Evolutionary conservation across 1,284 basidiomycete species (phyloP).

Genomic region (Pascua sp.): DNA sequence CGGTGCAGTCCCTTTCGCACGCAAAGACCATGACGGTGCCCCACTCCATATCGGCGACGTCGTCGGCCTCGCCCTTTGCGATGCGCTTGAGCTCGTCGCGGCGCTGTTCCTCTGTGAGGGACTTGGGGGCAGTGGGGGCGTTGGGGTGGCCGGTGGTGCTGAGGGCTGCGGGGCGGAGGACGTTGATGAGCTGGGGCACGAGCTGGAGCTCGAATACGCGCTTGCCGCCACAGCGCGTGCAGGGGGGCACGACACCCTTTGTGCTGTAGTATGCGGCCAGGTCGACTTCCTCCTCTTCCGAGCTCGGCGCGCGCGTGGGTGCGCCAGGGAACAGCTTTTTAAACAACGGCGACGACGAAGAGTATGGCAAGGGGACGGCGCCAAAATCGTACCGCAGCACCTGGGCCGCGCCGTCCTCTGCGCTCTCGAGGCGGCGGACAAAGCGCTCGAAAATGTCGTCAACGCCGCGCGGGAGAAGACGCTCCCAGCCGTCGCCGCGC

Average conservation of each 20-base stretch:
- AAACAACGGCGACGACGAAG: constrained; percentile 40
- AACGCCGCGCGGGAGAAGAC: constrained; percentile 40
- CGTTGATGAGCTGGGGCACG: constrained; percentile 45
- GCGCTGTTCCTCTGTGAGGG: constrained; percentile 38
- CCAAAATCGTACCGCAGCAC: constrained; percentile 50
- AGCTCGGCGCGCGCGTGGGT: constrained; percentile 18
- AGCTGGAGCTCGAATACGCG: constrained; percentile 50
- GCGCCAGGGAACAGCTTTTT: constrained; percentile 42
- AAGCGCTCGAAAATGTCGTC: constrained; percentile 50
- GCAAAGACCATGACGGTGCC: constrained; percentile 48
- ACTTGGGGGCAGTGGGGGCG: background rate
- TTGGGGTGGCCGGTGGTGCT: constrained; percentile 14
- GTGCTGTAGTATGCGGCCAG: constrained; percentile 32
- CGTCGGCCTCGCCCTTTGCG: constrained; percentile 26
- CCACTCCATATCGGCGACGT: constrained; percentile 49
- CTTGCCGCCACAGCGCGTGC: constrained; percentile 35
- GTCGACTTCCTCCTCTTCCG: constrained; percentile 40
- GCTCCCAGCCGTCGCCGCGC: constrained; percentile 37
- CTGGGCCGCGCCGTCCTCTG: constrained; percentile 43
- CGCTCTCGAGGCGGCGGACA: constrained; percentile 37
- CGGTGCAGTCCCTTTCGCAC: constrained; percentile 47
- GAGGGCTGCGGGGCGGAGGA: constrained; percentile 34
- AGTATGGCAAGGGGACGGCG: constrained; percentile 47
- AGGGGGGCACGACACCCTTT: constrained; percentile 33
- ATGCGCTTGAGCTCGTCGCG: constrained; percentile 37